Conservation (phyloP, 139 green algal genomes). For the Spirogloea muscicola region DNA sequence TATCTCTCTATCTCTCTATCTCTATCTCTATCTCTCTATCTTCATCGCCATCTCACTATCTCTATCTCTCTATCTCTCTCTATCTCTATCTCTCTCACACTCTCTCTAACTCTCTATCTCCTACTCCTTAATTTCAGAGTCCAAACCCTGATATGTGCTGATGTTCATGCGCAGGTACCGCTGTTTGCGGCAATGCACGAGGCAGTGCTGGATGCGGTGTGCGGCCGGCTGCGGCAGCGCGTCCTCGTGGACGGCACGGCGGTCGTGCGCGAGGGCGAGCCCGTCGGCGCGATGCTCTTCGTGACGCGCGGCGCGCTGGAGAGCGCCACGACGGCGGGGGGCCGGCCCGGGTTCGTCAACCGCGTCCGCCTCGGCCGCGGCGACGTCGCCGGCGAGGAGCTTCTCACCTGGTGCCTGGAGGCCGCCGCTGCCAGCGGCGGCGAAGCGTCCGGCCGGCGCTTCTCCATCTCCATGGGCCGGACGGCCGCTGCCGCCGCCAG, state of each 20-base stretch:
- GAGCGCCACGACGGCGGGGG: conserved; percentile 15
- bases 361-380: conserved; percentile 1
- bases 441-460: too few species aligned
- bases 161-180: neutral
- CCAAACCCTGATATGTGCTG: neutral
- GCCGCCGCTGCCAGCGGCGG: too few species aligned
- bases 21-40: neutral
- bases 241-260: conserved; percentile 29
- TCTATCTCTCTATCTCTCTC: too few species aligned
- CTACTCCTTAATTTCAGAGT: neutral
- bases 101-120: neutral
- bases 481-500: too few species aligned
- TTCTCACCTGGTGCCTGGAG: conserved; percentile 33
- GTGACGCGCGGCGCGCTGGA: conserved; percentile 25
- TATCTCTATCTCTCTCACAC: too few species aligned
- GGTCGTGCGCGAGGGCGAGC: conserved; percentile 25
- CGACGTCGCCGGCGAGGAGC: conserved; percentile 35
- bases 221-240: conserved; percentile 16
- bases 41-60: too few species aligned
- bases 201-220: conserved; percentile 30
- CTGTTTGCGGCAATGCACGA: conserved; percentile 34
- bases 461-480: too few species aligned
- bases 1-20: conserved; percentile 1
- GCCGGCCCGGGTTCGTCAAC: conserved; percentile 35
- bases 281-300: conserved; percentile 40